These are phyloP conservation scores for Russula olivacea DNA, from an alignment of 768 basidiomycete genomes.

Conservation along the genomic window DNA sequence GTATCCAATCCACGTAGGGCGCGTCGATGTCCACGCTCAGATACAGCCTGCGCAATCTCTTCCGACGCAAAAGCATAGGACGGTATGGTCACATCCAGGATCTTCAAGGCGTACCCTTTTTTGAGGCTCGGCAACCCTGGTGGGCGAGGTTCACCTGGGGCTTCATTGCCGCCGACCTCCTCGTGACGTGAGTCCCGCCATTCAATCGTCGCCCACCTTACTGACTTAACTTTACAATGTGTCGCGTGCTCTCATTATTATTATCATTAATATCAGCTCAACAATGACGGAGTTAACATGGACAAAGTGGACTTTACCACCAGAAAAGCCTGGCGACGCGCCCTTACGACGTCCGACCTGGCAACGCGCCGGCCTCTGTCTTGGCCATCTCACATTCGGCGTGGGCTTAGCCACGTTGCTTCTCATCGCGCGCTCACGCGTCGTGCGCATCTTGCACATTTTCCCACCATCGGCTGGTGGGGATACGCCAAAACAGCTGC, in stretches of 20 bases:
- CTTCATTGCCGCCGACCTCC: constrained; percentile 22
- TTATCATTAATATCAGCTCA: constrained; percentile 4
- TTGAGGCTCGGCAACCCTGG: constrained; percentile 20
- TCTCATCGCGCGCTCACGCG: constrained; percentile 21
- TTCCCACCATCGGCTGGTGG: constrained; percentile 7
- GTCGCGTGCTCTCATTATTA: not conserved
- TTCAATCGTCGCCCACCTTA: not conserved
- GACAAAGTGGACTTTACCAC: constrained; percentile 21
- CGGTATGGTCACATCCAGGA: constrained; percentile 13
- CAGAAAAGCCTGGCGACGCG: constrained; percentile 14
- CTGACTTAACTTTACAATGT: too few species aligned
- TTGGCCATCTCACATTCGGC: constrained; percentile 19
- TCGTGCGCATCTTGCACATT: constrained; percentile 24
- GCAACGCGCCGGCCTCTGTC: constrained; percentile 24
- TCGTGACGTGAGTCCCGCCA: constrained; percentile 21
- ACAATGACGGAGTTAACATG: constrained; percentile 26
- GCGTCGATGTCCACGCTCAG: constrained; percentile 3
- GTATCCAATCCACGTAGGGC: too few species aligned
- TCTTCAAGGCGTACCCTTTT: constrained; percentile 12
- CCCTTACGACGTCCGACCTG: constrained; percentile 17
- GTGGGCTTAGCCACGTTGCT: constrained; percentile 21
- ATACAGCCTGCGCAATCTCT: constrained; percentile 11
- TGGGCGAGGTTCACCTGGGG: constrained; percentile 24
- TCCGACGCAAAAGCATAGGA: constrained; percentile 4
- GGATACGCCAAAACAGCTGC: constrained; percentile 12